Percentiles rank a stretch among this genome's conserved stretches.
These are phyloP conservation scores for Phytophthora multivora DNA, from an alignment of 352 stramenopile species.

Conservation along the genomic window DNA sequence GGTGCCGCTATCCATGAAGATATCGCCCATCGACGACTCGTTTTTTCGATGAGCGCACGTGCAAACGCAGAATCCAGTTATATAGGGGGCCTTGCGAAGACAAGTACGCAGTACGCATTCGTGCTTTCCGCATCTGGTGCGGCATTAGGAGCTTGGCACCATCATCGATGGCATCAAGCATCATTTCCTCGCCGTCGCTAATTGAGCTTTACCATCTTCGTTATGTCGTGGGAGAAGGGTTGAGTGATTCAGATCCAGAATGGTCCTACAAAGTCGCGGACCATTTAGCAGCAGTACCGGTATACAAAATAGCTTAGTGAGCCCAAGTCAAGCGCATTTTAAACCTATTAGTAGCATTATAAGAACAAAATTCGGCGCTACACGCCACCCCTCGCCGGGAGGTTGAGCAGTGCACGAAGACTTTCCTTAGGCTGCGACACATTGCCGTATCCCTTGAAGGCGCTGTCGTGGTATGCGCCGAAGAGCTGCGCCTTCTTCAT, in stretches of 20 bases:
- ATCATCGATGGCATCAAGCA: constrained; percentile 11
- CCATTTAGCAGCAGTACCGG: too few relatives aligned
- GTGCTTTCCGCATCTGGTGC: constrained; percentile 20
- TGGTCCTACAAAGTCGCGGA: too few relatives aligned
- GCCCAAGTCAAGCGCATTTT: constrained; percentile 9
- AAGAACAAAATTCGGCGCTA: constrained; percentile 22
- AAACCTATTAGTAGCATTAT: constrained; percentile 25
- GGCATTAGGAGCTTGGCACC: constrained; percentile 19
- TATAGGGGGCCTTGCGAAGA: too few relatives aligned
- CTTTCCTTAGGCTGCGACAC: constrained; percentile 71
- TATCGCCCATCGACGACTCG: neutral
- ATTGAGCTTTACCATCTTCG: constrained; percentile 29
- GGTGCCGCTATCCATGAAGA: neutral
- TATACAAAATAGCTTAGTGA: neutral
- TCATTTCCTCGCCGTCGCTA: constrained; percentile 15
- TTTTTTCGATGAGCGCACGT: constrained; percentile 10
- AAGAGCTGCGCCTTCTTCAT: constrained; percentile 75
- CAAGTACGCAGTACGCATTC: neutral
- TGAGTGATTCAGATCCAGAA: constrained; percentile 1
- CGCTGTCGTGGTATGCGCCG: constrained; percentile 70
- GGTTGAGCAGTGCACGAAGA: constrained; percentile 56
- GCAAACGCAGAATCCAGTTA: constrained; percentile 2
- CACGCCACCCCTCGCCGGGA: constrained; percentile 29
- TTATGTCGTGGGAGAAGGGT: constrained; percentile 29
- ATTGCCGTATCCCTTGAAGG: constrained; percentile 79